Evolutionary conservation across 2,329 filamentous ascomycete species (phyloP).

Genomic region (Tolypocladium endophyticum): DNA sequence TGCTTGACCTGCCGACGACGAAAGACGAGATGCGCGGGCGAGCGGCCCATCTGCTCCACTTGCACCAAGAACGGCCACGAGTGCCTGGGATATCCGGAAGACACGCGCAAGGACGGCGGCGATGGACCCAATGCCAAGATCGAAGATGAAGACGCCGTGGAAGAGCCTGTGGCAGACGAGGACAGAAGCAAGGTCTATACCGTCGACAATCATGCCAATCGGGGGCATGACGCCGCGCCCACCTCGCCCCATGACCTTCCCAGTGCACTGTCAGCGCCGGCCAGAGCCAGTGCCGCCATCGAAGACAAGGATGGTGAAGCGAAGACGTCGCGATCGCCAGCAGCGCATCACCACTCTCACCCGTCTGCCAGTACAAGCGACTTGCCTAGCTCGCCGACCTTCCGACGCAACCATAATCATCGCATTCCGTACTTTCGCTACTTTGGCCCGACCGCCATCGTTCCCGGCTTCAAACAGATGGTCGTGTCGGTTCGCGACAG

Average conservation of each 20-base stretch:
- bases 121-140: constrained; percentile 12
- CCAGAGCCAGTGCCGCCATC: constrained; percentile 3
- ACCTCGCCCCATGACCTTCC: neutral
- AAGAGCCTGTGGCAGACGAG: neutral
- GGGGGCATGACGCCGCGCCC: neutral
- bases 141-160: constrained; percentile 5
- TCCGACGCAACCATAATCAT: constrained; percentile 43
- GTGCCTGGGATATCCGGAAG: constrained; percentile 57
- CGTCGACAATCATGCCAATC: neutral
- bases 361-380: constrained; percentile 10
- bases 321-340: constrained; percentile 4
- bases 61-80: constrained; percentile 61
- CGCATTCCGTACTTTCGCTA: constrained; percentile 84
- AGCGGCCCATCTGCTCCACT: constrained; percentile 61
- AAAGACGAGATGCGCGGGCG: constrained; percentile 66
- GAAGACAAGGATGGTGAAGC: constrained; percentile 14
- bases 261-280: neutral
- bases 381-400: constrained; percentile 27
- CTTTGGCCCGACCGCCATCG: constrained; percentile 83
- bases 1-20: constrained; percentile 65
- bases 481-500: constrained; percentile 64
- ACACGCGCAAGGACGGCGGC: constrained; percentile 31
- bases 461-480: constrained; percentile 89
- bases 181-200: neutral
- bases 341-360: constrained; percentile 4